phyloP scores from a whole-genome alignment of 345 rosid species.

The Sonneratia alba region DNA sequence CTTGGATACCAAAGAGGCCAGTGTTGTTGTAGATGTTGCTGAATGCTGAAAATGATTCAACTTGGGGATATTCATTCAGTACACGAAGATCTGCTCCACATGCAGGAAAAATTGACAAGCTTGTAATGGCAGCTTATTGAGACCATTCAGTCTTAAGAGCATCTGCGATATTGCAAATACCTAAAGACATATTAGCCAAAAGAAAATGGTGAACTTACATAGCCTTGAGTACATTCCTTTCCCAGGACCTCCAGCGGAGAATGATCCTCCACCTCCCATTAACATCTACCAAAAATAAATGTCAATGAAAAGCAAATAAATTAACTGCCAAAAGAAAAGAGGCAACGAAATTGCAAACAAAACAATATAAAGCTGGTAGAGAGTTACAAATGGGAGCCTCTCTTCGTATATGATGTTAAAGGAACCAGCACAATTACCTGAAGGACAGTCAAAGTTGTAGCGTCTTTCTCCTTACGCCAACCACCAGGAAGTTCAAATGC shows the following conservation, averaged over 20 bases:
- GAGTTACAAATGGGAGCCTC: not conserved
- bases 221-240: constrained; percentile 95
- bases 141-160: not conserved
- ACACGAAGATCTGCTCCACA: constrained; percentile 56
- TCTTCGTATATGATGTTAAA: not conserved
- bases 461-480: constrained; percentile 69
- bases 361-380: not conserved
- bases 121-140: not conserved
- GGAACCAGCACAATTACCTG: constrained; percentile 42
- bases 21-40: constrained; percentile 66
- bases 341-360: not conserved
- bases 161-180: not conserved
- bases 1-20: constrained; percentile 74
- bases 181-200: not conserved
- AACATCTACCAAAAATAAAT: constrained; percentile 49
- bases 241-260: constrained; percentile 97
- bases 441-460: constrained; percentile 67
- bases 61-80: constrained; percentile 58
- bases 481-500: constrained; percentile 92
- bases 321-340: not conserved
- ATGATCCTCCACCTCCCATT: constrained; percentile 97
- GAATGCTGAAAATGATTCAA: constrained; percentile 83
- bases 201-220: constrained; percentile 39
- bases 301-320: not conserved
- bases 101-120: not conserved